Evolutionary conservation across 257 asterid genomes (phyloP).

Genomic region (Asclepias syriaca): DNA sequence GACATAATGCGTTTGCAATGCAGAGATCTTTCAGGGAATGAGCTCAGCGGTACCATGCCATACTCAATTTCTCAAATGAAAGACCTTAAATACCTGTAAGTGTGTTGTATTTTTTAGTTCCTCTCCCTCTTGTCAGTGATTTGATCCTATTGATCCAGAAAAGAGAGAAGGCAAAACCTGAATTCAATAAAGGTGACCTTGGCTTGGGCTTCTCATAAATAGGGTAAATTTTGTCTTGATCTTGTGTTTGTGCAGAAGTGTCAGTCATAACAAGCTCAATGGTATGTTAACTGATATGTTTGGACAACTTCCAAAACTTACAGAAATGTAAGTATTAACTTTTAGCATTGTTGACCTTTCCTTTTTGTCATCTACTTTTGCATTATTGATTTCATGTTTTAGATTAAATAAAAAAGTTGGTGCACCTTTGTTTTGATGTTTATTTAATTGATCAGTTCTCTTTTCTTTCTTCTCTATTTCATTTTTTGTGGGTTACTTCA

Average conservation of each 20-base stretch:
- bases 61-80: conserved; percentile 54
- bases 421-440: background rate
- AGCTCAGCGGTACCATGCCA: conserved; percentile 39
- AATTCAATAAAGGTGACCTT: background rate
- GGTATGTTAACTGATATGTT: conserved; percentile 52
- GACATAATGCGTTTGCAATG: conserved; percentile 10
- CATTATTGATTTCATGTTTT: background rate
- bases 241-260: conserved; percentile 32
- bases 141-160: background rate
- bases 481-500: background rate
- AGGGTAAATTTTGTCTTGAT: background rate
- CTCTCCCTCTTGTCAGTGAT: background rate
- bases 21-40: conserved; percentile 44
- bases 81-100: conserved; percentile 33
- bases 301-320: conserved; percentile 41
- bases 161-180: background rate
- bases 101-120: conserved; percentile 7
- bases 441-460: background rate
- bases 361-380: background rate
- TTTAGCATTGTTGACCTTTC: background rate
- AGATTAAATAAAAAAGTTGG: background rate
- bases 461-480: background rate
- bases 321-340: conserved; percentile 33
- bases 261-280: conserved; percentile 44
- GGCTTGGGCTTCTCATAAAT: conserved; percentile 10